Evolutionary conservation across 164 flowering plant species (phyloP).

Genomic region (Liriodendron chinense): DNA sequence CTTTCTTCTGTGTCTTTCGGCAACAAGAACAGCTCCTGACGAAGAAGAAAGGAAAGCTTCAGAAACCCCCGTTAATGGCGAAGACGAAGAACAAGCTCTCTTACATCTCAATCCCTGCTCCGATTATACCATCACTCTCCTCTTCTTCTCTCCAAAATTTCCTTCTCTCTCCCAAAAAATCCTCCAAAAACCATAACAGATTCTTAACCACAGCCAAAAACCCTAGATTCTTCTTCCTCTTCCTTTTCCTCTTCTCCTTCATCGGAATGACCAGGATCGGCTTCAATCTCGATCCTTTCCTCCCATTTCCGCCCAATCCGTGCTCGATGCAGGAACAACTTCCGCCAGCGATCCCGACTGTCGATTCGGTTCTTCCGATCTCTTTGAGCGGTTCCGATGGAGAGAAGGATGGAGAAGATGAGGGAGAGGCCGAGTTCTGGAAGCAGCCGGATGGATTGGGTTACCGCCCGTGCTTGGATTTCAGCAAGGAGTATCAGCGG

Average conservation of each 20-base stretch:
- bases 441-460: conserved; percentile 85
- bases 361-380: conserved; percentile 8
- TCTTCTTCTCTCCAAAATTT: conserved; percentile 46
- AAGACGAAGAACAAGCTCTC: conserved; percentile 36
- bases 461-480: conserved; percentile 68
- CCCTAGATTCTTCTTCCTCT: conserved; percentile 36
- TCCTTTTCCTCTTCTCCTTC: conserved; percentile 41
- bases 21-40: not conserved
- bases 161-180: conserved; percentile 37
- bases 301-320: conserved; percentile 46
- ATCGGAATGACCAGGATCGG: conserved; percentile 49
- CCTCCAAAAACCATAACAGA: conserved; percentile 15
- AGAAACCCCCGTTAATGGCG: conserved; percentile 39
- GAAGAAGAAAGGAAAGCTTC: not conserved
- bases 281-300: conserved; percentile 35
- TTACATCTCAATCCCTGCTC: conserved; percentile 55
- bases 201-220: conserved; percentile 20
- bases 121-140: conserved; percentile 39
- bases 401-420: conserved; percentile 4
- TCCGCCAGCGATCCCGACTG: not conserved
- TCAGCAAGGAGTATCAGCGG: conserved; percentile 48
- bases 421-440: conserved; percentile 51
- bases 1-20: not conserved
- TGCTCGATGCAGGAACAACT: conserved; percentile 26
- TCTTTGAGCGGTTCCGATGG: not conserved